Base-by-base conservation (phyloP, 2,329 filamentous ascomycete species). In the Nemania serpens region DNA sequence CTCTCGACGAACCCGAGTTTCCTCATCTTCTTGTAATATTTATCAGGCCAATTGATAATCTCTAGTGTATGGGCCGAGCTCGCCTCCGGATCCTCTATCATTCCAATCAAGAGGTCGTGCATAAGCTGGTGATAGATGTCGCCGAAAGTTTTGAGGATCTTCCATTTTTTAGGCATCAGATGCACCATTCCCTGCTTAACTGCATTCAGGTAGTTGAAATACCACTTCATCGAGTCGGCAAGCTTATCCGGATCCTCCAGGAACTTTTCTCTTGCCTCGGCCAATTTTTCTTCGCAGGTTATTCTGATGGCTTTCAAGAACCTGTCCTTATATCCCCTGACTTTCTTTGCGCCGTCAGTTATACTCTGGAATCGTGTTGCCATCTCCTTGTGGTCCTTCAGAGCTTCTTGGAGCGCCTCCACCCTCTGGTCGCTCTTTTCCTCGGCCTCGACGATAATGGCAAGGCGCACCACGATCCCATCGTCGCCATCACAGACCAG, bases 401-500 rank as follows among this genome's bases (percentile, higher is more conserved):
- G 88, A 0, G 95, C 96, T 70, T 98, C 94, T 73, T 97, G 93
- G 65, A 99, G 80, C 2, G 95, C 95, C 72, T 91, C 84, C 25
- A 97, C 92, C 67, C 93, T 90, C 76, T 91, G 90, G 75, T 99
- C 95, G 71, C 93, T 97, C 82, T 93, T 95, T 80, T 99, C 95
- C 76, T 99, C 95, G 34, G 93, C 93, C 74, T 96, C 91, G 65
- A 99, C 93, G 58, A 99, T 88, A 62, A 98, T 84, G 10, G 94
- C 95, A 65, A 99, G 84, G 46, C 95, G 87, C 48, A 98, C 95
- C 12, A 99, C 91, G 71, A 98, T 83, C 37, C 91, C 90, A 66
- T 91, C 89, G 73, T 97, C 97, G 63, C 93, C 93, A 42, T 88
- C 84, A 69, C 95, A 88, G 22, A 99, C 88, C 37, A 98, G 82